phyloP scores from a whole-genome alignment of 2,329 filamentous ascomycete genomes.

The Talaromyces amestolkiae region DNA sequence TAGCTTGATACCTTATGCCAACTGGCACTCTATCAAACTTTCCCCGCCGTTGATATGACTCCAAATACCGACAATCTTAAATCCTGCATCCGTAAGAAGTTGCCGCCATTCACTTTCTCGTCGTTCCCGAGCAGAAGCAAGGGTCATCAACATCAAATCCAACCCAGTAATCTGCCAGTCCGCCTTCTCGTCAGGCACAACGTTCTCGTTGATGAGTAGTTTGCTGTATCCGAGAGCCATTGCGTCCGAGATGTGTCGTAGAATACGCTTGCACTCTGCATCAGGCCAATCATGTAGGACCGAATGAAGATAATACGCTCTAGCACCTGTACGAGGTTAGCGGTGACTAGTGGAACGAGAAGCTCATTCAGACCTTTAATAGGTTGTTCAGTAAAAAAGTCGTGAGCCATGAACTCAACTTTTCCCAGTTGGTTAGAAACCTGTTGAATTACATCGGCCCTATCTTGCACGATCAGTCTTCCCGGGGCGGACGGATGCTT shows the following conservation, averaged over 20 bases:
- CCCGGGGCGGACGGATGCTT: neutral
- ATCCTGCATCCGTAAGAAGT: constrained; percentile 16
- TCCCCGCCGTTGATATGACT: neutral
- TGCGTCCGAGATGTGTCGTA: constrained; percentile 30
- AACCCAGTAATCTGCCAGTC: constrained; percentile 21
- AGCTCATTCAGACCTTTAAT: constrained; percentile 2
- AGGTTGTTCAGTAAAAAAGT: constrained; percentile 7
- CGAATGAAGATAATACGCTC: constrained; percentile 26
- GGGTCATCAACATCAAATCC: constrained; percentile 3
- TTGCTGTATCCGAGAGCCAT: constrained; percentile 32
- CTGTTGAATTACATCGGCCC: constrained; percentile 24
- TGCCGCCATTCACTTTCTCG: neutral
- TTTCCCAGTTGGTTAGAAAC: neutral
- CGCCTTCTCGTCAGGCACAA: constrained; percentile 36
- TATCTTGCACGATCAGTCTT: neutral
- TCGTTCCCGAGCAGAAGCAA: neutral
- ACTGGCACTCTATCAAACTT: neutral
- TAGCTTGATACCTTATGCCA: neutral
- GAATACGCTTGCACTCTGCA: constrained; percentile 20
- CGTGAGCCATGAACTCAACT: neutral
- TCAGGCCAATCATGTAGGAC: constrained; percentile 29
- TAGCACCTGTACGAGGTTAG: neutral
- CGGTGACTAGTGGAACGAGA: neutral
- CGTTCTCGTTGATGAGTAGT: constrained; percentile 46
- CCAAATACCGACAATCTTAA: neutral